A percentile compares a stretch with the other conserved stretches of the same genome.
These are phyloP conservation scores for Extremus antarcticus DNA, from an alignment of 495 filamentous ascomycete species.

Conservation along the genomic window DNA sequence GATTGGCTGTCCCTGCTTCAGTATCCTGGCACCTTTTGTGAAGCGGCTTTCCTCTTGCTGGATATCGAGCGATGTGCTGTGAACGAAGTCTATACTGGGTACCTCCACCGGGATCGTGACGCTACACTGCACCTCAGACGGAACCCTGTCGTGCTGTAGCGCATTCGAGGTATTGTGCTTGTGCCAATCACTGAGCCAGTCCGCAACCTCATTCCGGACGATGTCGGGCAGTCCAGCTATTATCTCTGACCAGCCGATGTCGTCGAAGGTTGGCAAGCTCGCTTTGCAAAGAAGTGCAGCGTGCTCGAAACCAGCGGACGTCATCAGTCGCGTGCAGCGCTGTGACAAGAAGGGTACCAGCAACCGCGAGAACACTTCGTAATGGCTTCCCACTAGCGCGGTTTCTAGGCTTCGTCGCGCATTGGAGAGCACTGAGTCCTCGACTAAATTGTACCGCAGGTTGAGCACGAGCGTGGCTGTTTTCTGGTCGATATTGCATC, in stretches of 20 bases:
- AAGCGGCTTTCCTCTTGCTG: conserved; percentile 21
- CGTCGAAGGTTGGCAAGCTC: conserved; percentile 22
- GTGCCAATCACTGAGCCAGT: conserved; percentile 31
- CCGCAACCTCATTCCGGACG: conserved; percentile 13
- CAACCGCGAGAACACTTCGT: conserved; percentile 36
- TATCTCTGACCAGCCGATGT: conserved; percentile 26
- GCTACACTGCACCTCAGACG: conserved; percentile 20
- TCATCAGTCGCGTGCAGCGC: conserved; percentile 16
- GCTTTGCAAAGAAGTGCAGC: conserved; percentile 20
- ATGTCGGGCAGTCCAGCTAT: conserved; percentile 21
- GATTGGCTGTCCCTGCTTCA: conserved; percentile 57
- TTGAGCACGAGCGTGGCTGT: conserved; percentile 49
- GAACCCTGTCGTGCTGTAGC: not conserved
- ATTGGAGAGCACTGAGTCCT: conserved; percentile 46
- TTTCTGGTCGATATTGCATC: conserved; percentile 16
- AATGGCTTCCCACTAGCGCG: conserved; percentile 36
- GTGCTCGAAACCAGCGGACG: conserved; percentile 20
- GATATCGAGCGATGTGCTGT: conserved; percentile 66
- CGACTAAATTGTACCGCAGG: conserved; percentile 66
- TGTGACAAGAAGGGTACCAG: conserved; percentile 34
- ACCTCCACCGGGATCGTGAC: conserved; percentile 72
- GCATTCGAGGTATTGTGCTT: conserved; percentile 15
- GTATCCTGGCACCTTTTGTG: conserved; percentile 31
- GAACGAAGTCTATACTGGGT: conserved; percentile 73
- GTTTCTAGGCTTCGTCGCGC: conserved; percentile 35